A percentile compares a stretch with the other conserved stretches of the same genome.
These are phyloP conservation scores for Tilletia walkeri DNA, from an alignment of 1,284 basidiomycete species.

Conservation along the genomic window DNA sequence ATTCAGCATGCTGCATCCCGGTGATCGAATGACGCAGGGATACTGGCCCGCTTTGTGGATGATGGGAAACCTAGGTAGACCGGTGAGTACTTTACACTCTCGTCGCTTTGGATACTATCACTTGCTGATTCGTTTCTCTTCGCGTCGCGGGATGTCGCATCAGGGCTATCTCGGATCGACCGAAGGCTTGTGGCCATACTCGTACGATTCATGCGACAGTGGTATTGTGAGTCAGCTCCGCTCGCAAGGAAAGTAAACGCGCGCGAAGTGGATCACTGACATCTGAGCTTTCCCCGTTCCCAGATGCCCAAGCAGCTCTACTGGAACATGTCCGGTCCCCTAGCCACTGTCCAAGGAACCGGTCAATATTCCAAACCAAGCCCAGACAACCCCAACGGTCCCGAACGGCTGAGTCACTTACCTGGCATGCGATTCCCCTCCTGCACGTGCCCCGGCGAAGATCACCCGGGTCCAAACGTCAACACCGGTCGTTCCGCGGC, in stretches of 20 bases:
- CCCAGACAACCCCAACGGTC: slow-evolving; percentile 18
- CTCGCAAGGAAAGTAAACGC: not conserved
- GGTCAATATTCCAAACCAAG: slow-evolving; percentile 17
- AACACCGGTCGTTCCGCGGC: slow-evolving; percentile 25
- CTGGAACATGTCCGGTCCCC: slow-evolving; percentile 18
- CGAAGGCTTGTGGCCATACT: slow-evolving; percentile 31
- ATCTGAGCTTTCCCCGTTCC: not conserved
- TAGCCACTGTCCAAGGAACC: slow-evolving; percentile 20
- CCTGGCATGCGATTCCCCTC: slow-evolving; percentile 27
- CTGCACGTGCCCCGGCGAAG: slow-evolving; percentile 29
- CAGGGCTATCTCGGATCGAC: slow-evolving; percentile 26
- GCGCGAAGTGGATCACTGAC: not conserved
- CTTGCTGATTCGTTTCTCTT: no score
- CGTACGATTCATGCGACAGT: slow-evolving; percentile 25
- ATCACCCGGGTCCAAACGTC: slow-evolving; percentile 27
- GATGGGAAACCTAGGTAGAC: slow-evolving; percentile 28
- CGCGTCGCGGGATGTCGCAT: no score
- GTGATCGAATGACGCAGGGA: slow-evolving; percentile 19
- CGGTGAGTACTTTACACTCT: not conserved
- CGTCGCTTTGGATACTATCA: no score
- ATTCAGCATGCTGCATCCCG: slow-evolving; percentile 27
- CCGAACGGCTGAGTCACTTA: slow-evolving; percentile 1
- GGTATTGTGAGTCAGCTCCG: slow-evolving; percentile 21
- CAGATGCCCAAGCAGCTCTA: slow-evolving; percentile 26
- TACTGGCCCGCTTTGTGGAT: slow-evolving; percentile 31